These are phyloP conservation scores for Hemisphaericaspora xylanilytica DNA, from an alignment of 1,139 yeast species.

Conservation along the genomic window DNA sequence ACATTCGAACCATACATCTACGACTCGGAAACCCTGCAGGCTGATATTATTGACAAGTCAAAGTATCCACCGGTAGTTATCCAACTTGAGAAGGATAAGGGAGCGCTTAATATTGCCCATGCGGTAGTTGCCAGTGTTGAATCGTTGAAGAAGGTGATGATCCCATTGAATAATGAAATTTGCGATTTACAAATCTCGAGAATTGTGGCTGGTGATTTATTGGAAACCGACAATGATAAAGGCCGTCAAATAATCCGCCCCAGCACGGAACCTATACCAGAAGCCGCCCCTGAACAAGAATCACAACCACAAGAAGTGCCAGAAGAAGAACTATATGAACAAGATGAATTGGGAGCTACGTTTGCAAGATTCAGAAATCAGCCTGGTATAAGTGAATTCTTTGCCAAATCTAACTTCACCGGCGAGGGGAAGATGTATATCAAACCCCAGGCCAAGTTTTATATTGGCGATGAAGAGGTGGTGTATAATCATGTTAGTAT, in stretches of 20 bases:
- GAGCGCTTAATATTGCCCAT: conserved; percentile 37
- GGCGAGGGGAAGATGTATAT: conserved; percentile 34
- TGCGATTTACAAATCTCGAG: conserved; percentile 49
- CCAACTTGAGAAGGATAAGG: conserved; percentile 46
- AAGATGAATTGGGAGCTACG: conserved; percentile 4
- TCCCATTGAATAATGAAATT: conserved; percentile 38
- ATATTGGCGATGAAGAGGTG: conserved; percentile 34
- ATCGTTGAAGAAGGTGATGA: conserved; percentile 40
- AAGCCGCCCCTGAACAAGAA: too few species aligned
- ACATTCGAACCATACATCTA: conserved; percentile 48
- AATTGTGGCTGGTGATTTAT: conserved; percentile 36
- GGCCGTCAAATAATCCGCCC: background rate
- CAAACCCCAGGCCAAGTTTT: conserved; percentile 37
- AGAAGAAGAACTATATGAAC: too few species aligned
- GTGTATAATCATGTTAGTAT: conserved; percentile 44
- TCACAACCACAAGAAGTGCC: too few species aligned
- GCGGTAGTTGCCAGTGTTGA: conserved; percentile 47
- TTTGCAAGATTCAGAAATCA: conserved; percentile 31
- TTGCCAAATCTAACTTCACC: conserved; percentile 31
- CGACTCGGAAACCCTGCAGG: conserved; percentile 19
- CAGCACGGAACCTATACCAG: conserved; percentile 6
- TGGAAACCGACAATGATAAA: conserved; percentile 11
- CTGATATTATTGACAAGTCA: conserved; percentile 14
- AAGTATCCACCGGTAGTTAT: conserved; percentile 54
- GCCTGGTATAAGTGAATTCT: conserved; percentile 46